Conservation (phyloP, 768 basidiomycete genomes). For the Pleurotus platypus region DNA sequence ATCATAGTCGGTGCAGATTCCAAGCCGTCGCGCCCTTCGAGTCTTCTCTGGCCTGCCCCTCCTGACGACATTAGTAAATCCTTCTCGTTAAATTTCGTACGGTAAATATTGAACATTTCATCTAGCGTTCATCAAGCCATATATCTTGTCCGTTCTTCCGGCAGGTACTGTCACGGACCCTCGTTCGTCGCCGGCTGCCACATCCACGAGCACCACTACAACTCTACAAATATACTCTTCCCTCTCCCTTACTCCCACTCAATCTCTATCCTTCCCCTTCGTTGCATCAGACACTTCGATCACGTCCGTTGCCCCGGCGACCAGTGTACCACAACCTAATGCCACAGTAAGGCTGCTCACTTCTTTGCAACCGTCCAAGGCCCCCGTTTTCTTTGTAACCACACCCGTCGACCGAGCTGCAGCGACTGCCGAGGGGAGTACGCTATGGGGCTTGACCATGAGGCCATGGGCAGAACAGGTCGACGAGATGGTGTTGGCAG, state of each 20-base stretch:
- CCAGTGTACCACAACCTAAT: slow-evolving; percentile 22
- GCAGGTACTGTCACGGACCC: slow-evolving; percentile 50
- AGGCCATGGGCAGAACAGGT: slow-evolving; percentile 77
- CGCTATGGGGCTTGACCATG: slow-evolving; percentile 74
- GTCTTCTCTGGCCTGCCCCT: slow-evolving; percentile 72
- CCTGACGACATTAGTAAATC: slow-evolving; percentile 75
- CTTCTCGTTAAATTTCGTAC: neutral
- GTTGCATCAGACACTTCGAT: slow-evolving; percentile 3
- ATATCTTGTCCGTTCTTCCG: slow-evolving; percentile 73
- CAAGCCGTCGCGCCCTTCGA: slow-evolving; percentile 41
- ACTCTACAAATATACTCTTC: slow-evolving; percentile 72
- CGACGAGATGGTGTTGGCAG: slow-evolving; percentile 72
- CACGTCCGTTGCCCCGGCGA: slow-evolving; percentile 22
- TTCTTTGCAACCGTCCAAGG: slow-evolving; percentile 45
- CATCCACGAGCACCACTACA: slow-evolving; percentile 47
- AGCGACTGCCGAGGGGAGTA: slow-evolving; percentile 66
- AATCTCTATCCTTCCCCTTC: slow-evolving; percentile 67
- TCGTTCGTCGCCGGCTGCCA: slow-evolving; percentile 20
- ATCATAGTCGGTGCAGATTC: slow-evolving; percentile 61
- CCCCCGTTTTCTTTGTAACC: slow-evolving; percentile 59
- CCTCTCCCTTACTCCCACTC: slow-evolving; percentile 55
- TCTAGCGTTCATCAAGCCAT: slow-evolving; percentile 71
- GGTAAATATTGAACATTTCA: neutral
- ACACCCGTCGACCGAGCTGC: slow-evolving; percentile 72
- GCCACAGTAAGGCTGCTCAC: slow-evolving; percentile 64